Conservation (phyloP, 768 basidiomycete species). For the Sarcodon sp. region DNA sequence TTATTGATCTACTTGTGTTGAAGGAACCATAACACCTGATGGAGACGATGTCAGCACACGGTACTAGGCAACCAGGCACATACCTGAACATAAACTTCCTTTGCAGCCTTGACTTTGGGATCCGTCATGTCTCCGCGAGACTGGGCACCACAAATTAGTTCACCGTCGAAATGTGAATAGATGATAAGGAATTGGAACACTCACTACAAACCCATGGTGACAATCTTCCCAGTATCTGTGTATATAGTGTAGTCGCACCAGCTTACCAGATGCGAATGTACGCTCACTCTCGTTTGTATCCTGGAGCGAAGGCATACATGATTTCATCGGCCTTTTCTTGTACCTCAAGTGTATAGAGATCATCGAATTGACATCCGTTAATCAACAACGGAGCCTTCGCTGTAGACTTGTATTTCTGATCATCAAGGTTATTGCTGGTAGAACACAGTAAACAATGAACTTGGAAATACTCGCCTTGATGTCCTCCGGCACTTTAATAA, state of each 20-base stretch:
- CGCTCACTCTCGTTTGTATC: slow-evolving; percentile 18
- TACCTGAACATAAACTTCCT: slow-evolving; percentile 50
- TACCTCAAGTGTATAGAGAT: slow-evolving; percentile 17
- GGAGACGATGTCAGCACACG: slow-evolving; percentile 16
- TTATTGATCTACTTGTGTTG: no score
- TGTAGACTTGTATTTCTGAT: slow-evolving; percentile 18
- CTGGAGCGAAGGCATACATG: slow-evolving; percentile 20
- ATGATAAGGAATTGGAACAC: no score
- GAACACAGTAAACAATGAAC: neutral
- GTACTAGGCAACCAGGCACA: slow-evolving; percentile 16
- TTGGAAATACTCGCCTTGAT: slow-evolving; percentile 32
- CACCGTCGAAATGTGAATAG: no score
- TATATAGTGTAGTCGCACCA: no score
- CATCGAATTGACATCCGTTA: slow-evolving; percentile 24
- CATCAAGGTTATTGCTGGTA: neutral
- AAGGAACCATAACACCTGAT: slow-evolving; percentile 14
- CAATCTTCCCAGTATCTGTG: slow-evolving; percentile 13
- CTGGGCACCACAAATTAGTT: no score
- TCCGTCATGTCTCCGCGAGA: slow-evolving; percentile 28
- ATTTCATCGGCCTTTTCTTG: slow-evolving; percentile 23
- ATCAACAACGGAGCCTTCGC: slow-evolving; percentile 28
- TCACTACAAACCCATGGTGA: slow-evolving; percentile 17
- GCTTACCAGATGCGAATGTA: no score
- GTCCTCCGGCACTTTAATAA: slow-evolving; percentile 43
- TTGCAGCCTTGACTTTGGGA: slow-evolving; percentile 43